Percentiles rank a stretch among this genome's conserved stretches.
Evolutionary conservation across 441 rosid genomes (phyloP).

Genomic region (Arabidopsis lyrata): DNA sequence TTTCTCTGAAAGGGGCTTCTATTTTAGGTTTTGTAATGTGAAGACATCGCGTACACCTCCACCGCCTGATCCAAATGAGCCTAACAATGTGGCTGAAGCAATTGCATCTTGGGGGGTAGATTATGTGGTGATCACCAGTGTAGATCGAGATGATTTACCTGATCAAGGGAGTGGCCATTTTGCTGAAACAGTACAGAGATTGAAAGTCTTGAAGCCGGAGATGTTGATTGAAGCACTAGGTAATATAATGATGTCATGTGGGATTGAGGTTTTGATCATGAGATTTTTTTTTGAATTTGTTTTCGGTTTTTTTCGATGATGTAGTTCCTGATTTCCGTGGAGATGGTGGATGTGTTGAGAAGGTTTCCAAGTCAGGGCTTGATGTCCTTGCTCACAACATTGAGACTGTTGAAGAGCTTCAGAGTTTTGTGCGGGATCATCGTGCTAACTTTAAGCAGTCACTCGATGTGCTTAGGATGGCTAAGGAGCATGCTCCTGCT

Average conservation of each 20-base stretch:
- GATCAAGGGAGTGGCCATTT: conserved; percentile 97
- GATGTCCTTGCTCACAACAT: conserved; percentile 97
- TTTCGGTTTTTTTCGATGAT: conserved; percentile 19
- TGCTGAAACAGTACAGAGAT: conserved; percentile 77
- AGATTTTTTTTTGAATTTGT: not conserved
- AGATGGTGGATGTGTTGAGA: conserved; percentile 77
- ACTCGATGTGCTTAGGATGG: conserved; percentile 85
- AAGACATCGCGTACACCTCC: conserved; percentile 98
- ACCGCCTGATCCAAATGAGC: conserved; percentile 89
- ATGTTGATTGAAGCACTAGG: conserved; percentile 97
- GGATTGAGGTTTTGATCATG: not conserved
- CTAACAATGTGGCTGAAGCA: conserved; percentile 89
- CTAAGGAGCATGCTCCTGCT: conserved; percentile 72
- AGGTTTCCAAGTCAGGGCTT: conserved; percentile 86
- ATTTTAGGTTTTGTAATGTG: conserved; percentile 86
- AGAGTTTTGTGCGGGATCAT: conserved; percentile 79
- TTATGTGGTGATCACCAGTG: conserved; percentile 96
- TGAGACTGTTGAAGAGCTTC: conserved; percentile 98
- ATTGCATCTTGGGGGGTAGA: conserved; percentile 99
- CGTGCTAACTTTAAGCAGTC: conserved; percentile 98
- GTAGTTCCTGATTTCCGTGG: conserved; percentile 97
- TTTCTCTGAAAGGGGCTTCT: conserved; percentile 15
- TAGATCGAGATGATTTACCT: conserved; percentile 89
- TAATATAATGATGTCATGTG: conserved; percentile 45
- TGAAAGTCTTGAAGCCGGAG: conserved; percentile 83